Evolutionary conservation across 225 moss, liverwort and hornwort genomes (phyloP), one percentile per base, ranked within the genome.

Genomic region (Pseudisothecium myosuroides): DNA sequence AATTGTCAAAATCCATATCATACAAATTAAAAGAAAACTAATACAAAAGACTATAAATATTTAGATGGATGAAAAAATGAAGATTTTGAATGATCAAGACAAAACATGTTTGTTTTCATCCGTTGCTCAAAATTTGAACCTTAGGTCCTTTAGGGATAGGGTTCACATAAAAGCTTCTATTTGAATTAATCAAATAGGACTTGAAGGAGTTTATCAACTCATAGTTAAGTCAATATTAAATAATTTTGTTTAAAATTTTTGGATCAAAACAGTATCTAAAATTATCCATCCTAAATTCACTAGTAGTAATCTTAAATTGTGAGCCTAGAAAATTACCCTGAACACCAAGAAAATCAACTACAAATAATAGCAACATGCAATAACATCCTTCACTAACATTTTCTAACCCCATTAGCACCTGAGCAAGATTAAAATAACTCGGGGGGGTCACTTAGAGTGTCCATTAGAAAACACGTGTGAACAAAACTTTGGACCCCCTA

Each of bases 351-450:
- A 49, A 32, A 19, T 75, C 19, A 31, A 11, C 4, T 74, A 1
- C 1, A 12, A 75, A 9, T 12, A 31, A 1, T 75, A 11, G 2
- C 11, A 47, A 29, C 4, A 47, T 49, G 31, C 49, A 72, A 68
- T 2, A 66, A 22, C 0, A 0, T 16, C 16, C 16, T 5, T 72
- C 5, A 68, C 2, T 14, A 72, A 45, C 3, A 0, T 6, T 10
- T 0, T 10, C 16, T 16, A 16, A 3, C 1, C 1, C 9, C 15
- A 28, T 43, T 27, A 72, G 10, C 41, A 26, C 14, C 5, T 26
- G 9, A 72, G 5, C 26, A 72, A 71, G 9, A 71, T 13, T 50
- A 13, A 50, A n/a, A n/a, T n/a, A n/a, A n/a, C n/a, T n/a, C n/a
- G n/a, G n/a, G n/a, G n/a, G n/a, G n/a, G n/a, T n/a, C n/a, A n/a